Evolutionary conservation across 805 yeast genomes (phyloP).

Genomic region (Hanseniaspora pseudoguilliermondii): DNA sequence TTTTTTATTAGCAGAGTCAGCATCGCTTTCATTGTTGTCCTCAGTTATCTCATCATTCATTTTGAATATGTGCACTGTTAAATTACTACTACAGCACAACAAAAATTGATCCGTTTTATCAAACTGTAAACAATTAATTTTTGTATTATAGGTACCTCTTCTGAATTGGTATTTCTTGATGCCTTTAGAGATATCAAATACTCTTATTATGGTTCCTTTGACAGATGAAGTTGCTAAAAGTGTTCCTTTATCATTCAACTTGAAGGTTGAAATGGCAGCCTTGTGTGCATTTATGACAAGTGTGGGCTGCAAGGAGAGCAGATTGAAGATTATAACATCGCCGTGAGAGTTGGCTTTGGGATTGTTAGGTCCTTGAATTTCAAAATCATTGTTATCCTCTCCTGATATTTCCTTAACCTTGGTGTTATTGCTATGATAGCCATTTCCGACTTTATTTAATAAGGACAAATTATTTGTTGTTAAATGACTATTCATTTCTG

Average conservation of each 20-base stretch:
- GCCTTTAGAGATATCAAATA: constrained; percentile 53
- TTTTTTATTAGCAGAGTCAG: not conserved
- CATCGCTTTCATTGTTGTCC: constrained; percentile 16
- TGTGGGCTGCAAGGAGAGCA: constrained; percentile 47
- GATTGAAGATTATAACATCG: constrained; percentile 55
- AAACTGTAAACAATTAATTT: constrained; percentile 63
- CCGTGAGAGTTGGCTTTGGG: constrained; percentile 33
- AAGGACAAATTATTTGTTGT: constrained; percentile 24
- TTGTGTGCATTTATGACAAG: constrained; percentile 66
- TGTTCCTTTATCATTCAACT: constrained; percentile 52
- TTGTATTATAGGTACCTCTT: constrained; percentile 75
- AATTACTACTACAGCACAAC: constrained; percentile 78
- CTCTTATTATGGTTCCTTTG: constrained; percentile 66
- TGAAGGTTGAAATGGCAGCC: constrained; percentile 49
- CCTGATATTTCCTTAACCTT: constrained; percentile 3
- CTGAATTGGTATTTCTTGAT: constrained; percentile 54
- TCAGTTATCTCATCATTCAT: constrained; percentile 32
- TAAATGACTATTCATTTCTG: constrained; percentile 22
- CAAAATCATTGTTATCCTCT: constrained; percentile 8
- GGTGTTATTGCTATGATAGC: not conserved
- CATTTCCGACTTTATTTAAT: constrained; percentile 7
- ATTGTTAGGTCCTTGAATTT: constrained; percentile 9
- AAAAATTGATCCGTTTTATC: constrained; percentile 56
- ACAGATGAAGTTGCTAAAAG: constrained; percentile 62
- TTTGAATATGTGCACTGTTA: constrained; percentile 84